Base-by-base conservation (phyloP, 208 protist genomes). In the Entamoeba moshkovskii region DNA sequence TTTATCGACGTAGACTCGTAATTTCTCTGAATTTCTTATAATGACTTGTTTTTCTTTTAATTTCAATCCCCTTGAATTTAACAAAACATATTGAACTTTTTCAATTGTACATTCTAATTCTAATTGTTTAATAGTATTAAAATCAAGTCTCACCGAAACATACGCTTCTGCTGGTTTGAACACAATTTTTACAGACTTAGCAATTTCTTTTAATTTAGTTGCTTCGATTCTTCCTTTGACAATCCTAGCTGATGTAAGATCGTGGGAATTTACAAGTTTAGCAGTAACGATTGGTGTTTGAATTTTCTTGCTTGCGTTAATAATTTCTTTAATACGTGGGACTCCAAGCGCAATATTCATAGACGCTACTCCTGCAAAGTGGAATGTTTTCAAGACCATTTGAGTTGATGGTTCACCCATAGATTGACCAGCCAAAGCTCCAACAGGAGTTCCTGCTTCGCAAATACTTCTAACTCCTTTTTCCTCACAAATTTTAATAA, bases 331-430 rank as follows among this genome's bases (percentile, higher is more conserved):
- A 91, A 99, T 98, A 33, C 97, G 94, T 49, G 97, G 97, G 42
- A 98, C 97, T 94, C 97, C 97, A 22, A 97, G 95, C 5, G 97
- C 97, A 44, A 96, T 97, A 48, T 91, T 99, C 99, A 99, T 99
- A 93, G 97, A 98, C 47, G 99, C 98, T 33, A 99, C 98, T 94
- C 99, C 99, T 49, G 99, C 99, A 94, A 95, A 95, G 46, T 96
- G 95, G 94, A 96, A 96, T 11, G 95, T 95, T 95, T 99, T 99
- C 29, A 99, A 96, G 0, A 99, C 99, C 99, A 99, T 99, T 95
- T 99, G 99, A 52, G 99, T 99, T 48, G 97, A 98, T 46, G 99
- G 99, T 96, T 99, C 99, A 22, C 99, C 99, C 92, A 99, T 98
- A 16, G 97, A 98, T 97, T 99, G 98, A 11, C 98, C 99, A 46